These are phyloP conservation scores for Prunus mume DNA, from an alignment of 306 rosid genomes.

Conservation along the genomic window DNA sequence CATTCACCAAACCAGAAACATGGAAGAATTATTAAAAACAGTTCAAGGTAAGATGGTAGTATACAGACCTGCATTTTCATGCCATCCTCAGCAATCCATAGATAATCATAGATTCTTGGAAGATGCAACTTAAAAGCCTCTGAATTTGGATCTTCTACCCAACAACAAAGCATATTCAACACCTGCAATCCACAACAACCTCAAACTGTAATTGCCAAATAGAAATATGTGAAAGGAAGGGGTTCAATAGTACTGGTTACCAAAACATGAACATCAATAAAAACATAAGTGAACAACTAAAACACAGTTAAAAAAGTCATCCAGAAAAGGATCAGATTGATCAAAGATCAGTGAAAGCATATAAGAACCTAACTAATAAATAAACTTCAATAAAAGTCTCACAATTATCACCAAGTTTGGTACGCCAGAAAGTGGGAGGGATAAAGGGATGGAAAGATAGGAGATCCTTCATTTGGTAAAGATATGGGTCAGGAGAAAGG, in stretches of 20 bases:
- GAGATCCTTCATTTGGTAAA: background rate
- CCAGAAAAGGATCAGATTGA: slow-evolving; percentile 3
- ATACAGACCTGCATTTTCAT: slow-evolving; percentile 84
- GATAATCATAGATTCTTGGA: slow-evolving; percentile 76
- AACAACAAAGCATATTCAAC: slow-evolving; percentile 83
- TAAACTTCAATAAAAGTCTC: background rate
- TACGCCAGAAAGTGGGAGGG: background rate
- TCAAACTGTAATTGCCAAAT: slow-evolving; percentile 10
- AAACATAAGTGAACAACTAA: background rate
- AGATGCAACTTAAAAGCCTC: slow-evolving; percentile 88
- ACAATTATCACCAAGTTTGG: background rate
- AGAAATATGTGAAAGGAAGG: background rate
- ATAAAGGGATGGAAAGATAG: background rate
- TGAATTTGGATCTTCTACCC: slow-evolving; percentile 86
- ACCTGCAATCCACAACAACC: slow-evolving; percentile 46
- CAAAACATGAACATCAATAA: background rate
- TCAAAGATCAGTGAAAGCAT: background rate
- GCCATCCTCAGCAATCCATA: slow-evolving; percentile 97
- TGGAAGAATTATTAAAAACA: background rate
- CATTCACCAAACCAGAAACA: slow-evolving; percentile 1
- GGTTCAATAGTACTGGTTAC: background rate
- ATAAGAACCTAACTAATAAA: background rate
- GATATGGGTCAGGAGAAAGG: background rate
- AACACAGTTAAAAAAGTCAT: slow-evolving; percentile 9
- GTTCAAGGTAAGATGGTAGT: background rate